Percentiles rank a stretch among this genome's conserved stretches.
These are phyloP conservation scores for Actinomortierella ambigua DNA, from an alignment of 371 early-diverging fungal species.

Conservation along the genomic window DNA sequence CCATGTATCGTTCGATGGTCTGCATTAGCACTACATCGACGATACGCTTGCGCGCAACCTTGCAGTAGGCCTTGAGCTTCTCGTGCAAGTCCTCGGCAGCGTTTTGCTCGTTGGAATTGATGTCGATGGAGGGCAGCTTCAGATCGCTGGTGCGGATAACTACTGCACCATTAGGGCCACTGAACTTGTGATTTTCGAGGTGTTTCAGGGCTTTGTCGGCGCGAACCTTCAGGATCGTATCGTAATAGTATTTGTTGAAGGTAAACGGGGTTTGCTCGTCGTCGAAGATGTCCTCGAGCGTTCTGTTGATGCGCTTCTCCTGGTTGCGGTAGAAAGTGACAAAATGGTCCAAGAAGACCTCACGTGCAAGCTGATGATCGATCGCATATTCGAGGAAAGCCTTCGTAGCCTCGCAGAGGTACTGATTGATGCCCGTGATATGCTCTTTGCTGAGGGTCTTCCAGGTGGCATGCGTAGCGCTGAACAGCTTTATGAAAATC, in stretches of 20 bases:
- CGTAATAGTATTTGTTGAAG: slow-evolving; percentile 28
- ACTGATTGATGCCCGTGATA: slow-evolving; percentile 16
- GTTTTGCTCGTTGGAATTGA: slow-evolving; percentile 20
- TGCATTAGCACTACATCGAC: slow-evolving; percentile 26
- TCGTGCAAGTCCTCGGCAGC: slow-evolving; percentile 23
- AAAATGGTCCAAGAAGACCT: slow-evolving; percentile 13
- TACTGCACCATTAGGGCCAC: too few relatives aligned
- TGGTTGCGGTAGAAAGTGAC: slow-evolving; percentile 27
- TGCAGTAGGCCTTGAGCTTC: slow-evolving; percentile 23
- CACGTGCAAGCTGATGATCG: slow-evolving; percentile 17
- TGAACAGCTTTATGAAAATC: slow-evolving; percentile 23
- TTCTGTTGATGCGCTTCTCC: slow-evolving; percentile 6
- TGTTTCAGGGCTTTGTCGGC: slow-evolving; percentile 12
- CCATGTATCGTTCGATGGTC: slow-evolving; percentile 28
- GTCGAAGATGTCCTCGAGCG: slow-evolving; percentile 22
- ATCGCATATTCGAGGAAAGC: slow-evolving; percentile 7
- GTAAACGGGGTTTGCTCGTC: slow-evolving; percentile 32
- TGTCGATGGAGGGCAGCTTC: not conserved
- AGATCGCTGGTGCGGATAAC: too few relatives aligned
- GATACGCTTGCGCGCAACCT: slow-evolving; percentile 25
- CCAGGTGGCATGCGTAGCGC: slow-evolving; percentile 17
- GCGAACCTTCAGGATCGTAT: slow-evolving; percentile 18
- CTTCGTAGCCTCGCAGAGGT: slow-evolving; percentile 16
- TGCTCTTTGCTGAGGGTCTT: slow-evolving; percentile 19
- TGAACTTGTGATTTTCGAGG: not conserved